Evolutionary conservation across 495 filamentous ascomycete genomes (phyloP).

Genomic region (Trichocladium uniseriatum): DNA sequence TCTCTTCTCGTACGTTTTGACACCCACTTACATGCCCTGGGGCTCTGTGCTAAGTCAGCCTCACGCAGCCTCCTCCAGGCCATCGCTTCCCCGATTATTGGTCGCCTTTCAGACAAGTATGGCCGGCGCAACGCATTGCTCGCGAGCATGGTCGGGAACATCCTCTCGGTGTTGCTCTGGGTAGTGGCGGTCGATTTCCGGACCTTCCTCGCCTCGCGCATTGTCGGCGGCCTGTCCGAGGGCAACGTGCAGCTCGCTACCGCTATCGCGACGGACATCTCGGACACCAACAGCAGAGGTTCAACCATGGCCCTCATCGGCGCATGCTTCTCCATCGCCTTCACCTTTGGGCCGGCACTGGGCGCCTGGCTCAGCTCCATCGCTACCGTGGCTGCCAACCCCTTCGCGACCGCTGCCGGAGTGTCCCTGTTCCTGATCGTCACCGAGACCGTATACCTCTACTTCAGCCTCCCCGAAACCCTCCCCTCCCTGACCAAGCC

Average conservation of each 20-base stretch:
- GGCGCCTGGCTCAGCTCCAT: constrained; percentile 74
- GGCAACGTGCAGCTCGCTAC: constrained; percentile 95
- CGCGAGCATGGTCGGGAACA: constrained; percentile 91
- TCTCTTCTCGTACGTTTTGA: constrained; percentile 56
- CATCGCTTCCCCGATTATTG: constrained; percentile 85
- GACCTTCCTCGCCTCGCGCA: constrained; percentile 82
- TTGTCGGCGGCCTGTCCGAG: constrained; percentile 90
- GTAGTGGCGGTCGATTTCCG: constrained; percentile 86
- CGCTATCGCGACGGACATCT: constrained; percentile 95
- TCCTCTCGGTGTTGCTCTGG: constrained; percentile 87
- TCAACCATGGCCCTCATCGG: constrained; percentile 94
- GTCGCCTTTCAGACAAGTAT: constrained; percentile 76
- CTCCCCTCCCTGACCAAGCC: constrained; percentile 46
- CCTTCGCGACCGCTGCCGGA: constrained; percentile 81
- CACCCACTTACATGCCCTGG: not conserved
- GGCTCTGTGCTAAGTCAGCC: constrained; percentile 3
- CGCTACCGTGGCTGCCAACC: constrained; percentile 71
- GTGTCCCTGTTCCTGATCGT: constrained; percentile 77
- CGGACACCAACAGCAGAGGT: constrained; percentile 67
- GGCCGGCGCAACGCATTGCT: constrained; percentile 83
- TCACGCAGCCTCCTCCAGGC: constrained; percentile 63
- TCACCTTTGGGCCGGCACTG: constrained; percentile 88
- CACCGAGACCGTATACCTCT: constrained; percentile 82
- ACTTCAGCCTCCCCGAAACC: constrained; percentile 79
- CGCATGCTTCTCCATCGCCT: constrained; percentile 93